Evolutionary conservation across 257 asterid genomes (phyloP), one percentile per base, ranked within the genome.

Genomic region (Primulina eburnea): DNA sequence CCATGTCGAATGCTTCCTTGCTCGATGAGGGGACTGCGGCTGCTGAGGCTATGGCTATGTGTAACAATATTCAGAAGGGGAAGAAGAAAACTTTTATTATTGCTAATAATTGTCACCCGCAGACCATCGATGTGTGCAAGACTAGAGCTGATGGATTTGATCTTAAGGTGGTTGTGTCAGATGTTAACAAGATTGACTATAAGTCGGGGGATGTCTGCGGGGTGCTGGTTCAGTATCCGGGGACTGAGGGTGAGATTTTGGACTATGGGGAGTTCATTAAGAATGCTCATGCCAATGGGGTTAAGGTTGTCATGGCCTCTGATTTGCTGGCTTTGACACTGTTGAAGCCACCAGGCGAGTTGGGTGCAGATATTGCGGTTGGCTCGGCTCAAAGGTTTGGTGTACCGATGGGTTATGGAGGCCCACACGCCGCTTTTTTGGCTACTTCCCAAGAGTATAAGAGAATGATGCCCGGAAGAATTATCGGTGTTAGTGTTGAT

Each of bases 31-130:
- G 96, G 53, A 94, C 99, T 0, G 97, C 97, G 0, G 99, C 99
- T 0, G 99, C 99, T 10, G 99, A 94, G 85, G 99, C 99, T 30
- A 94, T 94, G 99, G 95, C 99, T 10, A 94, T 94, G 99, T 94
- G 99, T 68, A 94, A 91, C 69, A 94, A 94, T 65, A 94, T 91
- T 26, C 83, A 65, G 0, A 93, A 88, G 79, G 96, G 99, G 17
- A 94, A 94, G 78, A 89, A 84, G 84, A 94, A 91, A 75, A 94
- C 97, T 7, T 94, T 94, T 70, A 64, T 94, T 7, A 85, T 94
- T 60, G 96, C 99, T 9, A 88, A 86, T 76, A 94, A 94, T 40
- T 94, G 99, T 67, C 99, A 94, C 62, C 97, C 99, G 0, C 99
- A 94, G 86, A 94, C 97, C 8, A 89, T 89, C 14, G 97, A 94